Evolutionary conservation across 768 basidiomycete genomes (phyloP).

Genomic region (Boletus pseudopeckii): DNA sequence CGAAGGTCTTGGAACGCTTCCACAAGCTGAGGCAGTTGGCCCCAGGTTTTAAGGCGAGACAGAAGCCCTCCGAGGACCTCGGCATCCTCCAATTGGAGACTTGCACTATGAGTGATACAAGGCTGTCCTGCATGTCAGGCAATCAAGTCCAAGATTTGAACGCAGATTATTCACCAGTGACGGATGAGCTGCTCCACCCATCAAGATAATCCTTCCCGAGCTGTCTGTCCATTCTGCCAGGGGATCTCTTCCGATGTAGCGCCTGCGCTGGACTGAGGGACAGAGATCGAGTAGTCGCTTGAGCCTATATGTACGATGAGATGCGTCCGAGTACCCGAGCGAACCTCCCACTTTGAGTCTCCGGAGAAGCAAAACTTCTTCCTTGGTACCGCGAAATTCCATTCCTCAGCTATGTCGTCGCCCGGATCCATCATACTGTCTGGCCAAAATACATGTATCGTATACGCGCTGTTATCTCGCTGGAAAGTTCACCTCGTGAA

Average conservation of each 20-base stretch:
- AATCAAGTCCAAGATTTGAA: background rate
- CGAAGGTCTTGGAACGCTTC: conserved; percentile 56
- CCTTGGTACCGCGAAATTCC: conserved; percentile 35
- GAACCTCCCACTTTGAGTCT: conserved; percentile 34
- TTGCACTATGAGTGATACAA: conserved; percentile 36
- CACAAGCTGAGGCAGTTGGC: conserved; percentile 46
- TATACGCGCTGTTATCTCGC: conserved; percentile 37
- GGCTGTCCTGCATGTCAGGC: conserved; percentile 36
- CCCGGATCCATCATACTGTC: conserved; percentile 31
- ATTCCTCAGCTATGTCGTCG: conserved; percentile 19
- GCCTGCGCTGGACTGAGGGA: conserved; percentile 35
- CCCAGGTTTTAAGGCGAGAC: conserved; percentile 40
- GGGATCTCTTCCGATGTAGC: conserved; percentile 28
- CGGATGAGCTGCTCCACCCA: conserved; percentile 58
- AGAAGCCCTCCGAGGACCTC: conserved; percentile 28
- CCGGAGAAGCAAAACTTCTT: conserved; percentile 30
- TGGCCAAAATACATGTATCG: conserved; percentile 37
- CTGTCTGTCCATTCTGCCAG: conserved; percentile 47
- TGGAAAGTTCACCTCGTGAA: background rate
- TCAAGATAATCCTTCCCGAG: conserved; percentile 43
- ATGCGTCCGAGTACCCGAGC: background rate
- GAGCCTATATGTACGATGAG: conserved; percentile 25
- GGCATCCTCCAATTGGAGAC: conserved; percentile 29
- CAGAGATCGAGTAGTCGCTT: conserved; percentile 33
- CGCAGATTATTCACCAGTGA: conserved; percentile 36